Conservation (phyloP, 768 basidiomycete genomes). For the Mycena pura region DNA sequence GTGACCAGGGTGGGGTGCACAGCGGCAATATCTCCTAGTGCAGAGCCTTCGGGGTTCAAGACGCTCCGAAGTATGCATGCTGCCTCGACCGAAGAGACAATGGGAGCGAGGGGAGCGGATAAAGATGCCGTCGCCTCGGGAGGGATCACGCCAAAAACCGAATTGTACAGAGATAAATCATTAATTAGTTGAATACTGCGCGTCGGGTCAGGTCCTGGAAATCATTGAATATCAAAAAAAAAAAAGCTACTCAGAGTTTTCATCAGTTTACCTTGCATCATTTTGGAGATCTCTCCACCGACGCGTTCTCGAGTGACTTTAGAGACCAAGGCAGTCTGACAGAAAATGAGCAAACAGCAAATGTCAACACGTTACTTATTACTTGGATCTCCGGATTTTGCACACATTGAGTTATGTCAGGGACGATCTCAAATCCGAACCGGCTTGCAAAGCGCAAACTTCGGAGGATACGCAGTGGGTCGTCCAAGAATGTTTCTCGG, state of each 20-base stretch:
- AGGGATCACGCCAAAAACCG: conserved; percentile 68
- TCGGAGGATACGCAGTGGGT: conserved; percentile 91
- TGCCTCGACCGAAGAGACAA: conserved; percentile 57
- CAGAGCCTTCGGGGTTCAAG: conserved; percentile 36
- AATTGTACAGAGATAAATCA: conserved; percentile 69
- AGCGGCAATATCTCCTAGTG: conserved; percentile 40
- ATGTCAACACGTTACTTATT: too few species aligned
- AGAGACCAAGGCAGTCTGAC: conserved; percentile 65
- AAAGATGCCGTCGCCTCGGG: conserved; percentile 48
- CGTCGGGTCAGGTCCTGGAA: conserved; percentile 74
- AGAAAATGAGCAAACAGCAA: background rate
- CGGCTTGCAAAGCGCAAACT: conserved; percentile 92
- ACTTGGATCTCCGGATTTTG: conserved; percentile 71
- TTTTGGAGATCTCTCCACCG: conserved; percentile 92
- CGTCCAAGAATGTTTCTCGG: conserved; percentile 88
- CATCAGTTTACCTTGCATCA: conserved; percentile 74
- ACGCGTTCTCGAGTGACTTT: conserved; percentile 93
- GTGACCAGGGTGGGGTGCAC: conserved; percentile 57
- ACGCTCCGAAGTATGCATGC: conserved; percentile 65
- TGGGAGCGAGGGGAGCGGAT: conserved; percentile 48
- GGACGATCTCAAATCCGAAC: conserved; percentile 81
- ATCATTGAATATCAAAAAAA: conserved; percentile 4
- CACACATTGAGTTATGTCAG: conserved; percentile 68
- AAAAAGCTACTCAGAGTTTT: conserved; percentile 2
- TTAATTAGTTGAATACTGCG: conserved; percentile 78